Percentiles rank a stretch among this genome's conserved stretches.
Conservation (phyloP, 176 grass and related monocot species). For the Bolboschoenus planiculmis region DNA sequence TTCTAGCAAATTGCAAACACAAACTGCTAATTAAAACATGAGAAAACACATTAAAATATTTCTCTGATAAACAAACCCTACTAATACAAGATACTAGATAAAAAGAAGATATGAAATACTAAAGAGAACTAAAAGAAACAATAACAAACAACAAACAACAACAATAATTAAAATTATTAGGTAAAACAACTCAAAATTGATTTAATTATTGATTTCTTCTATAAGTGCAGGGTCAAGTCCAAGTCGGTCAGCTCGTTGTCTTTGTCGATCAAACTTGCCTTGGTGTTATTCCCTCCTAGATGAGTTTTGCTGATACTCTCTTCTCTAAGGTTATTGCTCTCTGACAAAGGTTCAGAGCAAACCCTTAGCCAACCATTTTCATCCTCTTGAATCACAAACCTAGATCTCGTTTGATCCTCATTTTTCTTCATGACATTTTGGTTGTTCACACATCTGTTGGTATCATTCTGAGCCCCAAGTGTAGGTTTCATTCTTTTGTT, state of each 20-base stretch:
- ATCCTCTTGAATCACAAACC: neutral
- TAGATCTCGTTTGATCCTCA: neutral
- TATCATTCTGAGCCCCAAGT: too few relatives aligned
- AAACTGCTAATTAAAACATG: neutral
- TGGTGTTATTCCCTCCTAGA: neutral
- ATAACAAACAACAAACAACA: neutral
- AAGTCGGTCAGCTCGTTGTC: neutral
- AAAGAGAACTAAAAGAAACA: neutral
- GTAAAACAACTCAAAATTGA: neutral
- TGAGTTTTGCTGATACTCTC: neutral
- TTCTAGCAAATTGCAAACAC: neutral
- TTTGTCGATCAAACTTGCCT: neutral
- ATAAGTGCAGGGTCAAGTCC: slow-evolving; percentile 13
- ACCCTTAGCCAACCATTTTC: neutral
- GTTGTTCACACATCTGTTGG: neutral
- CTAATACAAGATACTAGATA: neutral
- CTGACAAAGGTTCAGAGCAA: neutral
- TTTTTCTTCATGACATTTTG: neutral
- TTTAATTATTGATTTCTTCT: neutral
- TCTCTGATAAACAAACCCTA: neutral
- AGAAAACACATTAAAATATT: neutral
- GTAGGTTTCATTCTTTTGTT: neutral
- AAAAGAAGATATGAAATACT: neutral
- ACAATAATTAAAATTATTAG: neutral
- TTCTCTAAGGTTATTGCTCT: neutral